These are phyloP conservation scores for Euphorbia pulcherrima DNA, from an alignment of 345 rosid species.

Conservation along the genomic window DNA sequence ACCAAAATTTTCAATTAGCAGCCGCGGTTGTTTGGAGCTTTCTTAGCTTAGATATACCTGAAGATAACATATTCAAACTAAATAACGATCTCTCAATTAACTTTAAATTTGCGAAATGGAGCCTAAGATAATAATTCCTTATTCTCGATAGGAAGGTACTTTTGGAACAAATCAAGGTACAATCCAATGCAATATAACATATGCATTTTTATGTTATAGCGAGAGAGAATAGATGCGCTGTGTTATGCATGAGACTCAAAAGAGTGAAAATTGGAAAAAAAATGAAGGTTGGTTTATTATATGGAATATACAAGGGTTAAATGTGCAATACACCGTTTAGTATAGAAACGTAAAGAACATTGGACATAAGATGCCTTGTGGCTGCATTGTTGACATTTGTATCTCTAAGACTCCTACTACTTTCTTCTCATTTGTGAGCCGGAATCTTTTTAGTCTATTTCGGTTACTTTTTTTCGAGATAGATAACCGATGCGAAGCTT, in stretches of 20 bases:
- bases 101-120: not conserved
- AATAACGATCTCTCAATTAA: not conserved
- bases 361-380: no score
- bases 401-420: no score
- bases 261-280: not conserved
- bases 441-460: no score
- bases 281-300: not conserved
- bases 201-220: not conserved
- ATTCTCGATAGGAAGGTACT: not conserved
- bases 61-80: not conserved
- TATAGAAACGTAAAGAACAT: not conserved
- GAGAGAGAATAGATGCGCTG: not conserved
- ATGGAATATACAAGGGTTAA: not conserved
- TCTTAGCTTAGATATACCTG: not conserved
- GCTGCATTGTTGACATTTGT: no score
- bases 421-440: no score
- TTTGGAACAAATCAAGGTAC: not conserved
- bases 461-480: no score
- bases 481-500: no score
- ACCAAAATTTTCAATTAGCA: not conserved
- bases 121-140: not conserved
- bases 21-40: not conserved
- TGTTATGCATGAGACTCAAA: not conserved
- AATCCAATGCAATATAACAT: not conserved
- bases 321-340: not conserved